Conservation (phyloP, 768 basidiomycete genomes). For the Tricholoma furcatifolium region DNA sequence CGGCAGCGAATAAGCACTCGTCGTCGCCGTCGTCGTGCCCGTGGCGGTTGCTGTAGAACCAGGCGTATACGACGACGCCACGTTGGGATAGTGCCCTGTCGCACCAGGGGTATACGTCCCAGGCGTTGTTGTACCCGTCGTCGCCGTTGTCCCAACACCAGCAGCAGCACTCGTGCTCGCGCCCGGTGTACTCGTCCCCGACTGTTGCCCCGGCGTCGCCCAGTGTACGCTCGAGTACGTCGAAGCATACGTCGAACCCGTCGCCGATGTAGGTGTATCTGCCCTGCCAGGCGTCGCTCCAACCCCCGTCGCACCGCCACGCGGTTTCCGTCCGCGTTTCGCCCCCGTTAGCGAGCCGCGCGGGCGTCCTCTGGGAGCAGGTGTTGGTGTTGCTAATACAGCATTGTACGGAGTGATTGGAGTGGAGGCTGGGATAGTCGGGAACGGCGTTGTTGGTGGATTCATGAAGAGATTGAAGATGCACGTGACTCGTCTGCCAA, state of each 20-base stretch:
- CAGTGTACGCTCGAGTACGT: constrained; percentile 11
- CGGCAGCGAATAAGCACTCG: too few species aligned
- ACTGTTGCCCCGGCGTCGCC: constrained; percentile 6
- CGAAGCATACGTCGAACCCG: neutral
- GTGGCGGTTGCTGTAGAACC: neutral
- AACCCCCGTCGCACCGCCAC: constrained; percentile 27
- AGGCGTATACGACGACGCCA: constrained; percentile 4
- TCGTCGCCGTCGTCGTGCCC: neutral
- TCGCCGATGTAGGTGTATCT: neutral
- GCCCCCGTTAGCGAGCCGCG: constrained; percentile 31
- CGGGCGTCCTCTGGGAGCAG: constrained; percentile 28
- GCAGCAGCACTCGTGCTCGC: neutral
- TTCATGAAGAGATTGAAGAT: constrained; percentile 6
- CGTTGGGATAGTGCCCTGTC: constrained; percentile 8
- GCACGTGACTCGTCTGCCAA: too few species aligned
- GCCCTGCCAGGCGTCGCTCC: constrained; percentile 1
- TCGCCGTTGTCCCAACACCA: neutral
- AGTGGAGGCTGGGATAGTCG: neutral
- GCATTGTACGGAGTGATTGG: neutral
- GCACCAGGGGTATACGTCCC: constrained; percentile 1
- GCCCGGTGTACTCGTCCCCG: neutral
- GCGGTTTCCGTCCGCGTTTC: constrained; percentile 49
- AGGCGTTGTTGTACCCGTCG: neutral
- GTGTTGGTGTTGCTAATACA: constrained; percentile 7
- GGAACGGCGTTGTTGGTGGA: constrained; percentile 12